These are phyloP conservation scores for Chlamydomonas eustigma DNA, from an alignment of 139 green algal genomes.

Conservation along the genomic window DNA sequence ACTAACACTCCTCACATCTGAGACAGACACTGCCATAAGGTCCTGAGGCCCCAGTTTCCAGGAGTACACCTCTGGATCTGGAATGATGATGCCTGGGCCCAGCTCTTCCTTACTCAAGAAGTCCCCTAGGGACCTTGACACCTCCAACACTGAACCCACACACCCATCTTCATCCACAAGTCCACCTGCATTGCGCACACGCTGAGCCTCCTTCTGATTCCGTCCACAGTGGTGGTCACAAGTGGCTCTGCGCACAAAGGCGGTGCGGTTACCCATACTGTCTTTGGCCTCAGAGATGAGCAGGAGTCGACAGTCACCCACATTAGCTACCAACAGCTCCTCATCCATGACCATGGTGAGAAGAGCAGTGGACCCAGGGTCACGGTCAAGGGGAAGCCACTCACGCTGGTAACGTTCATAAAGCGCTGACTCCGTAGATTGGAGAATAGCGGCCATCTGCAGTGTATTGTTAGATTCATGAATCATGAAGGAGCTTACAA, in stretches of 20 bases:
- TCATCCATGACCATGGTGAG: conserved; percentile 17
- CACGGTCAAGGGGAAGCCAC: conserved; percentile 7
- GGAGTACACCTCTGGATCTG: conserved; percentile 19
- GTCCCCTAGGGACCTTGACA: conserved; percentile 27
- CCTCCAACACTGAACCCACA: conserved; percentile 11
- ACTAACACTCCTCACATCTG: conserved; percentile 18
- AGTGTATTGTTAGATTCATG: not conserved
- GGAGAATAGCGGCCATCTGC: not conserved
- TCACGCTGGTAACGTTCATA: not conserved
- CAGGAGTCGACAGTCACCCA: conserved; percentile 23
- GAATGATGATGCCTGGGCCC: conserved; percentile 13
- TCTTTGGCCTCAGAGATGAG: conserved; percentile 7
- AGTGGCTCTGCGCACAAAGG: not conserved
- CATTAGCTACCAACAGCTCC: conserved; percentile 19
- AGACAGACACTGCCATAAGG: conserved; percentile 14
- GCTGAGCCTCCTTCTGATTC: not conserved
- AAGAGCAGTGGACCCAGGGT: conserved; percentile 24
- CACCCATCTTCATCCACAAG: not conserved
- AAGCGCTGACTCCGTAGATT: not conserved
- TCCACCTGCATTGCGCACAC: not conserved
- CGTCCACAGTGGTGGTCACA: conserved; percentile 1
- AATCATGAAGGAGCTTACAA: not conserved
- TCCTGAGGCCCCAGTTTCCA: conserved; percentile 2
- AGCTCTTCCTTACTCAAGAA: conserved; percentile 18
- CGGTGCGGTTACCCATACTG: not conserved